Conservation (phyloP, 805 yeast species). For the Ascoidea tarda region DNA sequence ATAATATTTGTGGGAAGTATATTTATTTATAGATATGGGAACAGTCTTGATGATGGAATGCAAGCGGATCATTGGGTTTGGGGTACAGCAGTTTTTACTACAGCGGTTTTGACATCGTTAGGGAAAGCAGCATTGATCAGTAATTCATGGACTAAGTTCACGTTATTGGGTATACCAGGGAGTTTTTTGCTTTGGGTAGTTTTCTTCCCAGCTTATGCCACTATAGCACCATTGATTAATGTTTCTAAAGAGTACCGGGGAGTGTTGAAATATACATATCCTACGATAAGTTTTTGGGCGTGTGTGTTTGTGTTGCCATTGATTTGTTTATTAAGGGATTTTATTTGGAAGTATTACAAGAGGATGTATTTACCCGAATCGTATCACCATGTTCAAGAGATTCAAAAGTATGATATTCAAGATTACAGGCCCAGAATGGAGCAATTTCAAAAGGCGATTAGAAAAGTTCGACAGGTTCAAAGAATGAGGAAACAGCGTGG, state of each 20-base stretch:
- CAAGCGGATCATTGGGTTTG: conserved; percentile 85
- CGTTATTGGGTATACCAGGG: conserved; percentile 89
- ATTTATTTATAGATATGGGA: conserved; percentile 55
- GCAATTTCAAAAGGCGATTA: conserved; percentile 91
- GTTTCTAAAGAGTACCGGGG: conserved; percentile 83
- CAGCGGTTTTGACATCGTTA: conserved; percentile 76
- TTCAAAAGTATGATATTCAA: conserved; percentile 87
- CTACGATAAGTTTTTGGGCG: conserved; percentile 71
- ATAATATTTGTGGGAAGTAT: conserved; percentile 63
- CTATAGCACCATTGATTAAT: conserved; percentile 67
- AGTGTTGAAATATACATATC: conserved; percentile 58
- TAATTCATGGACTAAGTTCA: conserved; percentile 89
- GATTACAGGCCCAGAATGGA: conserved; percentile 94
- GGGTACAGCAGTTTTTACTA: conserved; percentile 84
- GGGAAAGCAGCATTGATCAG: conserved; percentile 93
- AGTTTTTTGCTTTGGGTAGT: conserved; percentile 74
- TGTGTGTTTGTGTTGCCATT: conserved; percentile 60
- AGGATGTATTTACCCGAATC: conserved; percentile 85
- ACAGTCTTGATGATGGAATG: conserved; percentile 50
- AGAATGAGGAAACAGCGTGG: conserved; percentile 98
- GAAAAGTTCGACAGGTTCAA: conserved; percentile 96
- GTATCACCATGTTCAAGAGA: conserved; percentile 92
- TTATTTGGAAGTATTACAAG: conserved; percentile 88
- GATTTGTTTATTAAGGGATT: conserved; percentile 73
- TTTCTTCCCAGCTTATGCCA: conserved; percentile 78